These are phyloP conservation scores for Babesia caballi DNA, from an alignment of 169 alveolate species.

Conservation along the genomic window DNA sequence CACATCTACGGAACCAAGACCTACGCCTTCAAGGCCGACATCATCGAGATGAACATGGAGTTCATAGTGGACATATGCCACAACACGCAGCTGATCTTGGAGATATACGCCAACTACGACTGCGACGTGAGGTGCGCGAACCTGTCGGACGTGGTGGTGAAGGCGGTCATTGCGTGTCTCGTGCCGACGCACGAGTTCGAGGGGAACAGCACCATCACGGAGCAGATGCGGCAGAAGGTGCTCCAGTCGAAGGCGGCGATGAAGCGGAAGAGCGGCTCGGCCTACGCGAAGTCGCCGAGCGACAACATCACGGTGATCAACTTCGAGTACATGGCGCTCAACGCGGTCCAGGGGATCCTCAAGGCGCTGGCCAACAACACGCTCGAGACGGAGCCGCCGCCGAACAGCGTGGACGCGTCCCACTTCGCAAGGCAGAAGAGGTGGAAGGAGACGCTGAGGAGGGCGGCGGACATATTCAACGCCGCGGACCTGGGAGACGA, in stretches of 20 bases:
- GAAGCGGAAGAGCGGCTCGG: slow-evolving; percentile 15
- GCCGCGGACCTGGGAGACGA: slow-evolving; percentile 30
- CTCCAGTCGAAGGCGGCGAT: neutral
- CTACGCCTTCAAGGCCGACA: slow-evolving; percentile 27
- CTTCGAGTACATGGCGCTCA: slow-evolving; percentile 32
- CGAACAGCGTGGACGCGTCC: neutral
- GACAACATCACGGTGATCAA: slow-evolving; percentile 10
- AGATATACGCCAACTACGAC: slow-evolving; percentile 55
- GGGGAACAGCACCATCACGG: neutral
- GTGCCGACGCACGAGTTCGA: slow-evolving; percentile 26
- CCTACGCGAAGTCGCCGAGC: neutral
- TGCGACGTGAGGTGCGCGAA: slow-evolving; percentile 63
- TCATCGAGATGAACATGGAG: slow-evolving; percentile 63
- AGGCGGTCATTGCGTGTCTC: slow-evolving; percentile 32
- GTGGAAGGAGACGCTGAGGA: slow-evolving; percentile 33
- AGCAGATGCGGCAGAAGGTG: slow-evolving; percentile 9
- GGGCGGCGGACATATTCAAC: slow-evolving; percentile 41
- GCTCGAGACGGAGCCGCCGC: neutral
- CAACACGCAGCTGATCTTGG: slow-evolving; percentile 39
- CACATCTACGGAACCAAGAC: slow-evolving; percentile 9
- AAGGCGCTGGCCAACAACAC: neutral
- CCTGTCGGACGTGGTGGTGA: slow-evolving; percentile 29
- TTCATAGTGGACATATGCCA: slow-evolving; percentile 42
- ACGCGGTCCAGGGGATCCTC: slow-evolving; percentile 29
- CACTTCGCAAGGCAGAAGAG: slow-evolving; percentile 3